Conservation (phyloP, 169 alveolate species). For the Plasmodium billcollinsi region DNA sequence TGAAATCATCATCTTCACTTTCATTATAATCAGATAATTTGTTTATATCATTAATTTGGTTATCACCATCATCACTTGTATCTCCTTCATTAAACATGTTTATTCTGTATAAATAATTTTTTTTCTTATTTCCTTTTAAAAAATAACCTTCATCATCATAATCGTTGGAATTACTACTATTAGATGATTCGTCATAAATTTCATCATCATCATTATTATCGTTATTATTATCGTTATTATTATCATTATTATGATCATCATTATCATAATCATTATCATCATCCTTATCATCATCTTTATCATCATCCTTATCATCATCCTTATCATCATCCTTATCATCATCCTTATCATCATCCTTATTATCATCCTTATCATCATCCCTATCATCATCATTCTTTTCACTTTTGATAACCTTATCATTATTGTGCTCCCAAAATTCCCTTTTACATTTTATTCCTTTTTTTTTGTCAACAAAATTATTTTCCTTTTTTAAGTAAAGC, state of each 20-base stretch:
- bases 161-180: background rate
- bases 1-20: no score
- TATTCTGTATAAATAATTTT: no score
- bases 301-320: background rate
- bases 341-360: background rate
- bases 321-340: background rate
- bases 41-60: background rate
- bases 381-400: conserved; percentile 10
- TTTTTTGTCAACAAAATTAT: conserved; percentile 4
- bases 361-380: background rate
- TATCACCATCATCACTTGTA: background rate
- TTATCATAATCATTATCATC: conserved; percentile 3
- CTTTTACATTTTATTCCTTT: background rate
- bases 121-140: no score
- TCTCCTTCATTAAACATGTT: conserved; percentile 1
- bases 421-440: background rate
- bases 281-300: background rate
- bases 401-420: background rate
- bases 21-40: background rate
- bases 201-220: conserved; percentile 1
- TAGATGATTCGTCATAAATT: background rate
- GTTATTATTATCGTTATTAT: background rate
- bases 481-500: conserved; percentile 45
- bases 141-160: no score
- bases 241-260: conserved; percentile 5